Evolutionary conservation across 306 rosid species (phyloP), one percentile per base, ranked within the genome.

Genomic region (Hippophae gyantsensis): DNA sequence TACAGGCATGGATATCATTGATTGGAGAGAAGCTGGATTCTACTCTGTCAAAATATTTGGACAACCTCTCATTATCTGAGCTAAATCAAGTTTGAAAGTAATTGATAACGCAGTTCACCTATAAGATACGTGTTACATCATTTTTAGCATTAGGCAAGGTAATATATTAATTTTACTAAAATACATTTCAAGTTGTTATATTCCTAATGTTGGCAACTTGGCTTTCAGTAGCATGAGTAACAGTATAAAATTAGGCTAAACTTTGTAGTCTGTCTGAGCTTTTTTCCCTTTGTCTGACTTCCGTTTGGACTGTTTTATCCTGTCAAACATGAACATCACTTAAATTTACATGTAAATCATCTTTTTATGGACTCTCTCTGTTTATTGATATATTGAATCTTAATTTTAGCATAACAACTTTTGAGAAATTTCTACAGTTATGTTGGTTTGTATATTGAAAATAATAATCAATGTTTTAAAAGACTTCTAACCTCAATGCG

Each of bases 1-100:
- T 42, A 66, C 73, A 76, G 84, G 76, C 80, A 49, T 78, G 87
- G 79, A 79, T 76, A 73, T 59, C 87, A 38, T 65, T 82, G 42
- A 77, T 72, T 61, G 87, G 81, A 67, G 87, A 78, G 63, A 82
- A 82, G 73, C 74, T 86, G 81, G 95, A 89, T 74, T 75, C 89
- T 26, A 84, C 89, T 8, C 79, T 82, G 52, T 58, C 78, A 57
- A 84, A 78, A 66, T 63, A 72, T 70, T 69, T 49, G 57, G 74
- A 70, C 52, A 70, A 46, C 23, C 58, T 63, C 13, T 69, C 77
- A 54, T 38, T 70, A 57, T 46, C 64, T 48, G 68, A 41, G 13
- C 72, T 56, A 74, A 81, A 75, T 67, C 68, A 66, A 76, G 72
- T 72, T 69, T 72, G 75, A 70, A 65, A 69, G 68, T 72, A 52